Evolutionary conservation across 495 filamentous ascomycete genomes (phyloP).

Genomic region (Podospora didyma): DNA sequence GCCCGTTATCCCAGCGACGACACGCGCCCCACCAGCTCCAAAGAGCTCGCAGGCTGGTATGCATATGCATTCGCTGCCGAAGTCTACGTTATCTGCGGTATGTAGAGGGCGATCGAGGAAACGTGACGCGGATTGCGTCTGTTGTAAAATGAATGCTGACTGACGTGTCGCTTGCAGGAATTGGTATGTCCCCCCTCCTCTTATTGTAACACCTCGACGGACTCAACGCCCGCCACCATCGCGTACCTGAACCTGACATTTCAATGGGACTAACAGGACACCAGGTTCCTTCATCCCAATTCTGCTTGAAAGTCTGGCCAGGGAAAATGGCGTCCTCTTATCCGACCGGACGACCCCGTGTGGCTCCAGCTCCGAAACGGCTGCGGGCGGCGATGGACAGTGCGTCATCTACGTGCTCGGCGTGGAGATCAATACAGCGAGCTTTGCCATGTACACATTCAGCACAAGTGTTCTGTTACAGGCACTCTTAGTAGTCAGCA

Average conservation of each 20-base stretch:
- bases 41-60: conserved; percentile 92
- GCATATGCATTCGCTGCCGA: conserved; percentile 97
- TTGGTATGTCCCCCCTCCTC: conserved; percentile 18
- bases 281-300: conserved; percentile 95
- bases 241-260: not conserved
- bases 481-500: conserved; percentile 85
- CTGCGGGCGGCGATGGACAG: conserved; percentile 49
- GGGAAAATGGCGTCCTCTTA: conserved; percentile 80
- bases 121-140: not conserved
- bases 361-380: conserved; percentile 39
- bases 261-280: conserved; percentile 7
- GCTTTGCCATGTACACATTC: conserved; percentile 98
- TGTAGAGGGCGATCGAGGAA: no score
- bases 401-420: conserved; percentile 83
- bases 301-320: conserved; percentile 85
- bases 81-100: conserved; percentile 92
- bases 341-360: conserved; percentile 73
- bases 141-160: not conserved
- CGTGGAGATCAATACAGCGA: conserved; percentile 87
- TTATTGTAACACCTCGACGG: no score
- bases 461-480: conserved; percentile 87
- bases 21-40: conserved; percentile 76
- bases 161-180: conserved; percentile 15
- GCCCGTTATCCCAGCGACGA: conserved; percentile 74
- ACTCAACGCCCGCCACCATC: no score